phyloP scores from a whole-genome alignment of 345 rosid genomes.

The Gossypium thurberi region DNA sequence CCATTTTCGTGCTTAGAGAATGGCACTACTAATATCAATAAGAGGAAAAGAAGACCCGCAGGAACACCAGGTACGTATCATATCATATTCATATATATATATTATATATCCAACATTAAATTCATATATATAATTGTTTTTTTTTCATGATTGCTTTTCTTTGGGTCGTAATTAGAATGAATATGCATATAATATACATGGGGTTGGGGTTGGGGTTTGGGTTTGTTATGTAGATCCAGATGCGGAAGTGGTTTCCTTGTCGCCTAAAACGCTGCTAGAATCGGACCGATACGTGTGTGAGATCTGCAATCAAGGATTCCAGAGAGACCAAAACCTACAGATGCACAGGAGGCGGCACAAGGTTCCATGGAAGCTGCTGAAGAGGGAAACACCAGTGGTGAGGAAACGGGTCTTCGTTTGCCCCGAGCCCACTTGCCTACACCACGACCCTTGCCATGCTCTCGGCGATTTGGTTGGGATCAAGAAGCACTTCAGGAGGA shows the following conservation, averaged over 20 bases:
- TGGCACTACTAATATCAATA: slow-evolving; percentile 28
- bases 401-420: slow-evolving; percentile 82
- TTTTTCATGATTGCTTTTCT: background rate
- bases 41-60: slow-evolving; percentile 78
- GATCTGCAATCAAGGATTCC: slow-evolving; percentile 98
- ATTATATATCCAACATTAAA: background rate
- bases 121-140: background rate
- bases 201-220: background rate
- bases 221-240: slow-evolving; percentile 67
- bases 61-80: slow-evolving; percentile 72
- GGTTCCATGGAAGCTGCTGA: slow-evolving; percentile 97
- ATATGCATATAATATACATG: background rate
- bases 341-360: slow-evolving; percentile 95
- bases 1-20: slow-evolving; percentile 36
- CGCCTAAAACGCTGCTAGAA: slow-evolving; percentile 83
- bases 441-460: slow-evolving; percentile 92
- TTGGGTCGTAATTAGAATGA: background rate
- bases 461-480: slow-evolving; percentile 97
- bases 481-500: slow-evolving; percentile 85
- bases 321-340: slow-evolving; percentile 94
- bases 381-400: slow-evolving; percentile 67
- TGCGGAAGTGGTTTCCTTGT: slow-evolving; percentile 84
- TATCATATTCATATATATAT: background rate
- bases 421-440: slow-evolving; percentile 89
- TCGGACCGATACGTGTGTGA: slow-evolving; percentile 93